phyloP scores from a whole-genome alignment of 108 stramenopile species.

The Nitzschia sp. region DNA sequence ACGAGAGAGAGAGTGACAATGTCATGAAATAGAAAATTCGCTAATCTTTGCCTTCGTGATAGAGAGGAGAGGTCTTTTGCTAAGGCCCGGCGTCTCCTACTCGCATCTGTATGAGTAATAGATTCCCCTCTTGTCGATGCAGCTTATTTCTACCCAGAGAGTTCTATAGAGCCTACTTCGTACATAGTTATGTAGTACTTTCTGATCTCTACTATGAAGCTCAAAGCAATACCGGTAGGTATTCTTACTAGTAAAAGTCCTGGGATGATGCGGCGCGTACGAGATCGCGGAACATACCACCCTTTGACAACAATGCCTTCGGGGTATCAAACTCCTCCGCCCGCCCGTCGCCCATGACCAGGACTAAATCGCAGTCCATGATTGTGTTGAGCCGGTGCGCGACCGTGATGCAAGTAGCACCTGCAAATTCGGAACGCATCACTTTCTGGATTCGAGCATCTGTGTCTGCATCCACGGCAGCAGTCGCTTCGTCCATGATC shows the following conservation, averaged over 20 bases:
- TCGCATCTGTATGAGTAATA: no score
- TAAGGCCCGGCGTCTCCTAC: no score
- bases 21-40: no score
- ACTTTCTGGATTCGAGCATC: conserved; percentile 89
- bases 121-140: no score
- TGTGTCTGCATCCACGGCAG: conserved; percentile 90
- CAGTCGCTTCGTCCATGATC: conserved; percentile 94
- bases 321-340: conserved; percentile 85
- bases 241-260: no score
- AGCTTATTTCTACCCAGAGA: no score
- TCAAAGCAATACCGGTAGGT: no score
- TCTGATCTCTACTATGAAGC: no score
- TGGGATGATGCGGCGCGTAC: conserved; percentile 41
- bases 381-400: conserved; percentile 97
- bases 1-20: conserved; percentile 11
- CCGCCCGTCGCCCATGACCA: conserved; percentile 92
- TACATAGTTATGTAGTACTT: no score
- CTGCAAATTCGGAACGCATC: conserved; percentile 66
- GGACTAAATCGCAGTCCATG: conserved; percentile 89
- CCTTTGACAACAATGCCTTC: conserved; percentile 51
- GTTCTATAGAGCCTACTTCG: no score
- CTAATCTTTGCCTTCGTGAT: no score
- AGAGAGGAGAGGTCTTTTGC: no score
- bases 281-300: conserved; percentile 74
- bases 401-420: conserved; percentile 83